A percentile compares a stretch with the other conserved stretches of the same genome.
Conservation (phyloP, 2,329 filamentous ascomycete genomes). For the Setomelanomma holmii region DNA sequence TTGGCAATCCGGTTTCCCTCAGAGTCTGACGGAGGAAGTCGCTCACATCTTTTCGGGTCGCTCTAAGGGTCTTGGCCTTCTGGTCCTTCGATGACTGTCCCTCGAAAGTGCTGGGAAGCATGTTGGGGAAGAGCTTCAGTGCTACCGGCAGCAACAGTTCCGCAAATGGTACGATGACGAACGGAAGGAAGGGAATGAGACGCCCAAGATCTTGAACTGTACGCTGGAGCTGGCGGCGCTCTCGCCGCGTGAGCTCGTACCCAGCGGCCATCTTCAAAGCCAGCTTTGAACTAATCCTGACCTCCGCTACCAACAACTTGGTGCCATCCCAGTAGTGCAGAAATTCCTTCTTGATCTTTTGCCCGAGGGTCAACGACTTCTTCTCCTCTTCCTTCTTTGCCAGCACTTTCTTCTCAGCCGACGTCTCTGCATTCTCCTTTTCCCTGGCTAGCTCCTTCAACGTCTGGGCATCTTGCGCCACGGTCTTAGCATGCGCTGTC, state of each 20-base stretch:
- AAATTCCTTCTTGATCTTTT: slow-evolving; percentile 93
- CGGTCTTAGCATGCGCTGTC: slow-evolving; percentile 56
- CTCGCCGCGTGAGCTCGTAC: slow-evolving; percentile 93
- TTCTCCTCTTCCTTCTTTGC: slow-evolving; percentile 70
- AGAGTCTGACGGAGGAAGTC: slow-evolving; percentile 86
- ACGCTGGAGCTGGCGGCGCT: slow-evolving; percentile 88
- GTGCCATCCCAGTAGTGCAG: slow-evolving; percentile 99
- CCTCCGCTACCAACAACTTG: slow-evolving; percentile 89
- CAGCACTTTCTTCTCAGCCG: slow-evolving; percentile 62
- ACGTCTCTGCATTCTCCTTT: slow-evolving; percentile 60
- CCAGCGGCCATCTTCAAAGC: slow-evolving; percentile 97
- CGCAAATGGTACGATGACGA: slow-evolving; percentile 95
- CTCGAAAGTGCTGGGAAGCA: slow-evolving; percentile 97
- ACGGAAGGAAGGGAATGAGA: slow-evolving; percentile 93
- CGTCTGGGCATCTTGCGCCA: slow-evolving; percentile 56
- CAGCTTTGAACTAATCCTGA: slow-evolving; percentile 88
- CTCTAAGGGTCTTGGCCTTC: slow-evolving; percentile 81
- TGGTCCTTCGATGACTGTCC: slow-evolving; percentile 87
- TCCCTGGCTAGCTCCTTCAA: slow-evolving; percentile 69
- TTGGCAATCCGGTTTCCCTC: slow-evolving; percentile 88
- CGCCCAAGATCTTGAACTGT: slow-evolving; percentile 94
- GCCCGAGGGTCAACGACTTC: slow-evolving; percentile 86
- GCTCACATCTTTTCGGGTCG: slow-evolving; percentile 92
- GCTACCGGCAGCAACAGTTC: slow-evolving; percentile 91
- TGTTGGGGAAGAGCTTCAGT: slow-evolving; percentile 93